A percentile compares a stretch with the other conserved stretches of the same genome.
Evolutionary conservation across 495 filamentous ascomycete genomes (phyloP).

Genomic region (Achaetomiella virescens): DNA sequence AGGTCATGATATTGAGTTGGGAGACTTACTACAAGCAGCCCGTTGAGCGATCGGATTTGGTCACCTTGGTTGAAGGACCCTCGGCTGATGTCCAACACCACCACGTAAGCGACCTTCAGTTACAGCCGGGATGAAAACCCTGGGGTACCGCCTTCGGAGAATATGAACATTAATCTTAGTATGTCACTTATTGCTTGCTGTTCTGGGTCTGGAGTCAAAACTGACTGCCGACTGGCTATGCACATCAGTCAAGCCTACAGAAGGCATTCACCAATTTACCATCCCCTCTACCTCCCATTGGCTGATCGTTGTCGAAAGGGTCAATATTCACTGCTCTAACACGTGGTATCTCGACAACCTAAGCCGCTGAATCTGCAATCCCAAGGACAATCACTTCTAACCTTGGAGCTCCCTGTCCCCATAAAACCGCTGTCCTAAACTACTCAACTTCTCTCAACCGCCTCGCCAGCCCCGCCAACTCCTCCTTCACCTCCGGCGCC

Average conservation of each 20-base stretch:
- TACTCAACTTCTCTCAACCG: constrained; percentile 20
- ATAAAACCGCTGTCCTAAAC: too few species aligned
- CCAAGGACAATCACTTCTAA: too few species aligned
- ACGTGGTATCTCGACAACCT: not conserved
- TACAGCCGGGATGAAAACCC: constrained; percentile 4
- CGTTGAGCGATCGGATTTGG: not conserved
- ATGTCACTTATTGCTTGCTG: not conserved
- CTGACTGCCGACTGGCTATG: not conserved
- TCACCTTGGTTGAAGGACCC: not conserved
- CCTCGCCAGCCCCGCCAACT: constrained; percentile 22
- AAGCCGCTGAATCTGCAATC: not conserved
- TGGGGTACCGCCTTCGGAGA: constrained; percentile 3
- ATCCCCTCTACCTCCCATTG: too few species aligned
- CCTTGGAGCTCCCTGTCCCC: too few species aligned
- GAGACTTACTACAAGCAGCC: not conserved
- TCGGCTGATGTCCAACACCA: constrained; percentile 11
- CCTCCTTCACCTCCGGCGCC: constrained; percentile 43
- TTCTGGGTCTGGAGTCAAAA: not conserved
- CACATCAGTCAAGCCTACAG: too few species aligned
- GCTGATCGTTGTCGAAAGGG: too few species aligned
- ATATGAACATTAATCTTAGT: constrained; percentile 1
- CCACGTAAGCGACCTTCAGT: not conserved
- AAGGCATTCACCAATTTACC: not conserved
- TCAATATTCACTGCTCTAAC: not conserved
- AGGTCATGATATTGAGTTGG: constrained; percentile 1